These are phyloP conservation scores for Kingdonia uniflora DNA, from an alignment of 164 flowering plant genomes.

Conservation along the genomic window DNA sequence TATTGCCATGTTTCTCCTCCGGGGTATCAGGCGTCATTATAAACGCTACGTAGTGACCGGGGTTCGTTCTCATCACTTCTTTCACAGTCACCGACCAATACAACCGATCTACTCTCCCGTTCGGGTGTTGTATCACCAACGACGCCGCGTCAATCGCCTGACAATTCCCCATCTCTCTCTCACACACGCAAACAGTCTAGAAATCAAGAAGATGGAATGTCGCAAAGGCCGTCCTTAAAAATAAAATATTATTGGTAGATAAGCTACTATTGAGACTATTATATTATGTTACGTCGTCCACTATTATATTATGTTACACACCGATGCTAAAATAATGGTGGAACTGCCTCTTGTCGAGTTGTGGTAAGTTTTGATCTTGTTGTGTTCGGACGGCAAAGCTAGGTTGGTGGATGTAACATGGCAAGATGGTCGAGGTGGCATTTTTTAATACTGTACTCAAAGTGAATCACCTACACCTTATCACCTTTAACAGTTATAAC, in stretches of 20 bases:
- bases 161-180: constrained; percentile 64
- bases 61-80: constrained; percentile 72
- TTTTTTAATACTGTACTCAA: too few species aligned
- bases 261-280: background rate
- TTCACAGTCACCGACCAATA: constrained; percentile 58
- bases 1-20: constrained; percentile 8
- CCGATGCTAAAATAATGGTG: constrained; percentile 7
- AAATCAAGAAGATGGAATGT: too few species aligned
- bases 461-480: too few species aligned
- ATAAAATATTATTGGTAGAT: background rate
- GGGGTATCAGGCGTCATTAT: constrained; percentile 32
- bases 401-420: background rate
- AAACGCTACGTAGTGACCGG: constrained; percentile 84
- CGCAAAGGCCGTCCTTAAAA: too few species aligned
- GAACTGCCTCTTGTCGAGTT: constrained; percentile 7
- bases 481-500: too few species aligned
- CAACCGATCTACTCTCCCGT: constrained; percentile 55
- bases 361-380: background rate
- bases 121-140: constrained; percentile 62
- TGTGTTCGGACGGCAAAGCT: constrained; percentile 3
- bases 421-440: too few species aligned
- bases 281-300: constrained; percentile 2
- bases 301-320: background rate
- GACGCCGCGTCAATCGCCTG: constrained; percentile 84
- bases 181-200: too few species aligned